A percentile compares a stretch with the other conserved stretches of the same genome.
Evolutionary conservation across 352 stramenopile genomes (phyloP).

Genomic region (Phytophthora fragariaefolia): DNA sequence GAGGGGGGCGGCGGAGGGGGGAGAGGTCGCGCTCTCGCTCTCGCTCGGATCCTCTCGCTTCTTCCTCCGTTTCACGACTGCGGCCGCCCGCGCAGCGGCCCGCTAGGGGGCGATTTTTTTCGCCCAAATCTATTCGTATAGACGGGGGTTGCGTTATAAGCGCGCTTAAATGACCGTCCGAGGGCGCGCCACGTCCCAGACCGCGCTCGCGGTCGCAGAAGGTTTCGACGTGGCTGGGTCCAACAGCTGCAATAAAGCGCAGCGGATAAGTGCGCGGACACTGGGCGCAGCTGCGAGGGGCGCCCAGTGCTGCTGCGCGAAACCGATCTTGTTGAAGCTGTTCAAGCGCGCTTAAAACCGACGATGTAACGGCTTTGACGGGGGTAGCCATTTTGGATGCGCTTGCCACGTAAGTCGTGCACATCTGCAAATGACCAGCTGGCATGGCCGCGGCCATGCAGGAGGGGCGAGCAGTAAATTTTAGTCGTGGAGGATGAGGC

Average conservation of each 20-base stretch:
- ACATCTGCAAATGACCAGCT: too few species aligned
- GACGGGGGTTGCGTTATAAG: constrained; percentile 23
- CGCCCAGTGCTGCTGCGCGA: not conserved
- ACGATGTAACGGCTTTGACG: constrained; percentile 17
- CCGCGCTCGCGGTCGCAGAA: too few species aligned
- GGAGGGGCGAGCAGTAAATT: constrained; percentile 6
- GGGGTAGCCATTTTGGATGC: constrained; percentile 27
- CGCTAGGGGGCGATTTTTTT: constrained; percentile 32
- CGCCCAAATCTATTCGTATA: constrained; percentile 31
- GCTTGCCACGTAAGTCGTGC: constrained; percentile 29
- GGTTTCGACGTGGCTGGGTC: not conserved
- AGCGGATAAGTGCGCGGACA: too few species aligned
- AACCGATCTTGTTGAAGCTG: constrained; percentile 29
- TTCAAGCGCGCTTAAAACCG: constrained; percentile 42
- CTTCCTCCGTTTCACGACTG: constrained; percentile 83
- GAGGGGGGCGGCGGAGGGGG: constrained; percentile 27
- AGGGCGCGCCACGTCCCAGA: too few species aligned
- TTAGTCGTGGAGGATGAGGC: constrained; percentile 8
- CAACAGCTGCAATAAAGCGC: not conserved
- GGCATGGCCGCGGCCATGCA: constrained; percentile 13
- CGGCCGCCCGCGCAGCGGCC: constrained; percentile 33
- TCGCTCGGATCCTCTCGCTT: constrained; percentile 43
- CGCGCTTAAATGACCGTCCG: constrained; percentile 30
- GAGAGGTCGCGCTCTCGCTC: constrained; percentile 25
- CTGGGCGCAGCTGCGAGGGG: too few species aligned